Percentiles rank a stretch among this genome's conserved stretches.
These are phyloP conservation scores for Lachnellula suecica DNA, from an alignment of 2,329 filamentous ascomycete species.

Conservation along the genomic window DNA sequence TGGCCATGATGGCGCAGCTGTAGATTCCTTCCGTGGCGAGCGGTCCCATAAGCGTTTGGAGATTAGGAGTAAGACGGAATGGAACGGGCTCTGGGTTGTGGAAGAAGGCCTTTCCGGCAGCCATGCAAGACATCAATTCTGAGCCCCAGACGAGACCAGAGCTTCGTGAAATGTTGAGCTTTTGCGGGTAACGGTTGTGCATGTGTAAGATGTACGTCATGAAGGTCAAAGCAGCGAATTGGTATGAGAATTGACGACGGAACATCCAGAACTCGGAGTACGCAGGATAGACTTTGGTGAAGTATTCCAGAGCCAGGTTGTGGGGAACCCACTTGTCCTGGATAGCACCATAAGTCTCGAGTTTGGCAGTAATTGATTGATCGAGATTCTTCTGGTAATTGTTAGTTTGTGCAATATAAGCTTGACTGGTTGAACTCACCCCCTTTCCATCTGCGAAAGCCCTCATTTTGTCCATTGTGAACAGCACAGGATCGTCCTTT, in stretches of 20 bases:
- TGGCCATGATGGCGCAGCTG: conserved; percentile 92
- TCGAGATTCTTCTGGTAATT: conserved; percentile 62
- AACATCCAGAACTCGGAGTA: conserved; percentile 98
- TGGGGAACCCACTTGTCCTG: conserved; percentile 90
- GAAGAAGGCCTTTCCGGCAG: conserved; percentile 80
- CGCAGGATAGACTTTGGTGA: conserved; percentile 81
- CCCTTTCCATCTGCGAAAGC: conserved; percentile 65
- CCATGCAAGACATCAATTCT: conserved; percentile 90
- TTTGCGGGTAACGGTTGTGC: conserved; percentile 92
- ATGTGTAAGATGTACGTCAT: conserved; percentile 99
- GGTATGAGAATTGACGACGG: conserved; percentile 94
- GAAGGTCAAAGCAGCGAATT: conserved; percentile 91
- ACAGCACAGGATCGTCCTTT: conserved; percentile 94
- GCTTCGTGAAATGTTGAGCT: conserved; percentile 84
- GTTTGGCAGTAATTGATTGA: conserved; percentile 68
- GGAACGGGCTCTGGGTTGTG: conserved; percentile 94
- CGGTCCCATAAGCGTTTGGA: conserved; percentile 95
- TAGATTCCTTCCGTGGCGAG: conserved; percentile 96
- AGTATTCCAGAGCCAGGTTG: conserved; percentile 81
- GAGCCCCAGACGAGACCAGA: conserved; percentile 96
- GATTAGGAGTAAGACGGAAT: conserved; percentile 94
- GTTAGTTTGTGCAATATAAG: conserved; percentile 28
- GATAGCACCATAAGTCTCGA: conserved; percentile 93
- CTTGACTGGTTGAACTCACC: conserved; percentile 14
- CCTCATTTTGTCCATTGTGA: conserved; percentile 91